Evolutionary conservation across 495 filamentous ascomycete species (phyloP).

Genomic region (Friedmanniomyces endolithicus): DNA sequence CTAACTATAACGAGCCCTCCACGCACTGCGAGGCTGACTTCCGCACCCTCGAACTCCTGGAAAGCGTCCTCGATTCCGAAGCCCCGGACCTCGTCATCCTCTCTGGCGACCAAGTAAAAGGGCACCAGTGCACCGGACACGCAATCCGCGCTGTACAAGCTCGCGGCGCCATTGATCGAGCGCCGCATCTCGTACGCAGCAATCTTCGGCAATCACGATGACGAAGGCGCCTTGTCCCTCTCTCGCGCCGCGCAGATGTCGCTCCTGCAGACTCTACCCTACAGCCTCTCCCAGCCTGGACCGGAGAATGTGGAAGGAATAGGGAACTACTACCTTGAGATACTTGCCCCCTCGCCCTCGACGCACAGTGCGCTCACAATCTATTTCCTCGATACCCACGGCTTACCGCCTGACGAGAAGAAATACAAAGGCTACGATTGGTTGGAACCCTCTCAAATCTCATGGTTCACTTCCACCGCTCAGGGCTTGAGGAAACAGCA

Average conservation of each 20-base stretch:
- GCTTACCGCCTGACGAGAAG: conserved; percentile 80
- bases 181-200: conserved; percentile 83
- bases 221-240: conserved; percentile 54
- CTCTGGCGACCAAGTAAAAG: conserved; percentile 89
- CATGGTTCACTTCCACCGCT: conserved; percentile 78
- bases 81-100: conserved; percentile 84
- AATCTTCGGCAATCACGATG: conserved; percentile 96
- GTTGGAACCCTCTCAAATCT: conserved; percentile 85
- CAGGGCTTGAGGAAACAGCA: conserved; percentile 56
- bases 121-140: conserved; percentile 81
- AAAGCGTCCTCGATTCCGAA: conserved; percentile 71
- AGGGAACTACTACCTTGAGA: conserved; percentile 89
- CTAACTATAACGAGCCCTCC: conserved; percentile 73
- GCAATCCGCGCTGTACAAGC: conserved; percentile 89
- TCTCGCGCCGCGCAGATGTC: conserved; percentile 72
- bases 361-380: conserved; percentile 82
- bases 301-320: conserved; percentile 75
- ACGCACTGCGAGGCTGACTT: conserved; percentile 77
- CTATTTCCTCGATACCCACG: conserved; percentile 87
- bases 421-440: conserved; percentile 86
- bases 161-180: conserved; percentile 71
- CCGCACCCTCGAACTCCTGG: conserved; percentile 81
- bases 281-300: conserved; percentile 71
- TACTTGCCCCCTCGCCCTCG: conserved; percentile 64
- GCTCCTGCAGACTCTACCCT: conserved; percentile 73